These are phyloP conservation scores for Cytospora schulzeri DNA, from an alignment of 2,329 filamentous ascomycete species.

Conservation along the genomic window DNA sequence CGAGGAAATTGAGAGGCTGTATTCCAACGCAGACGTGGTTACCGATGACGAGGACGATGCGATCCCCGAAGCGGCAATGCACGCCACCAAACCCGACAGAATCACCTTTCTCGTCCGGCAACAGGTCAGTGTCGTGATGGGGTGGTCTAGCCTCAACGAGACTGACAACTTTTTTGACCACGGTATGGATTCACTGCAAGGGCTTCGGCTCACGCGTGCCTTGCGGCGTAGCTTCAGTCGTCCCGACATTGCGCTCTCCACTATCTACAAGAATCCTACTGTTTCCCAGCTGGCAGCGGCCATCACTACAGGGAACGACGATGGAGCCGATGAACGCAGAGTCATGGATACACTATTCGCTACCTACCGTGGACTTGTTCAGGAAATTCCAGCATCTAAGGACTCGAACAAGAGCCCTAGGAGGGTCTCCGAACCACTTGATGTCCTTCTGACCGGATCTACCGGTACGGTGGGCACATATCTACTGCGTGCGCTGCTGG, in stretches of 20 bases:
- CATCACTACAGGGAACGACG: conserved; percentile 12
- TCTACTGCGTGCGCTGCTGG: conserved; percentile 30
- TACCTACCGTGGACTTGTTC: conserved; percentile 27
- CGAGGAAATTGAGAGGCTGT: conserved; percentile 32
- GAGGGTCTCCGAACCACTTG: conserved; percentile 1
- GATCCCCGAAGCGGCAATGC: not conserved
- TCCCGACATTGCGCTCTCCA: conserved; percentile 24
- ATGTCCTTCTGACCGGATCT: conserved; percentile 35
- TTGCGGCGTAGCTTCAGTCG: conserved; percentile 22
- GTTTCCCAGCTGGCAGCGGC: conserved; percentile 27
- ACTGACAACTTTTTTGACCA: conserved; percentile 25
- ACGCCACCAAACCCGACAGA: conserved; percentile 3
- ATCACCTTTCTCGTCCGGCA: conserved; percentile 20
- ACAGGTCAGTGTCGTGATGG: conserved; percentile 17
- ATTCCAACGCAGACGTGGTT: conserved; percentile 26
- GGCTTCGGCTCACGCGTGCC: conserved; percentile 25
- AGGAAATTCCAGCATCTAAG: conserved; percentile 24
- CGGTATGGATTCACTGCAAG: conserved; percentile 30
- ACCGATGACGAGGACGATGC: conserved; percentile 26
- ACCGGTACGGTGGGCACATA: conserved; percentile 33
- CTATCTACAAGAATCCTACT: conserved; percentile 30
- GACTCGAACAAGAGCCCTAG: too few species aligned
- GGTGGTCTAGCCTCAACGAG: conserved; percentile 23
- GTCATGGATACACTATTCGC: conserved; percentile 28
- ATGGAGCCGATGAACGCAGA: conserved; percentile 16